phyloP scores from a whole-genome alignment of 257 asterid genomes.

The Plantago elongata region DNA sequence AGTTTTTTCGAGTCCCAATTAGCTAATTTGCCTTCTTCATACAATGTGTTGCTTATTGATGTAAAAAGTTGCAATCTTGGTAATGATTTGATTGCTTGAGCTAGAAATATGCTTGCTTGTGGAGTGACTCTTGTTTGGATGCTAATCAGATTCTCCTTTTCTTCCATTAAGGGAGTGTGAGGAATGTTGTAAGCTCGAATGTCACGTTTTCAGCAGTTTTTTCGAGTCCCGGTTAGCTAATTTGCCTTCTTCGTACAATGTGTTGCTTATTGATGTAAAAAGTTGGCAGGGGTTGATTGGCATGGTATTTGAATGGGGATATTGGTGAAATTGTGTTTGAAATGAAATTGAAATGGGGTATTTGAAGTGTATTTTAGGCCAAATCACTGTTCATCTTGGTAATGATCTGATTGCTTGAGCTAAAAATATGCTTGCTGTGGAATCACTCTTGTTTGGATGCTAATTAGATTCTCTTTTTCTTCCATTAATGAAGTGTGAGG shows the following conservation, averaged over 20 bases:
- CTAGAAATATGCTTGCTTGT: not conserved
- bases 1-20: too few relatives aligned
- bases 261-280: not conserved
- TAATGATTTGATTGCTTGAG: not conserved
- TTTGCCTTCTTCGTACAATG: not conserved
- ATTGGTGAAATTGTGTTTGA: too few relatives aligned
- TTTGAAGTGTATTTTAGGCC: too few relatives aligned
- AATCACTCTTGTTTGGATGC: conserved; percentile 19
- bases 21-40: not conserved
- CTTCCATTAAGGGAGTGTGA: conserved; percentile 1
- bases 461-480: conserved; percentile 8
- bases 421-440: conserved; percentile 1
- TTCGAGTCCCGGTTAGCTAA: too few relatives aligned
- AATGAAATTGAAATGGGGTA: too few relatives aligned
- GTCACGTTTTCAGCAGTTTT: not conserved
- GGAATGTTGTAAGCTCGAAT: too few relatives aligned
- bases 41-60: not conserved
- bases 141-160: conserved; percentile 8
- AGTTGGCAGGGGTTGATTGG: too few relatives aligned
- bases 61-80: not conserved
- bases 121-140: conserved; percentile 16
- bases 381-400: too few relatives aligned
- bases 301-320: too few relatives aligned
- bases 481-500: not conserved
- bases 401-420: not conserved